These are phyloP conservation scores for Nicotiana attenuata DNA, from an alignment of 257 asterid genomes.

Conservation along the genomic window DNA sequence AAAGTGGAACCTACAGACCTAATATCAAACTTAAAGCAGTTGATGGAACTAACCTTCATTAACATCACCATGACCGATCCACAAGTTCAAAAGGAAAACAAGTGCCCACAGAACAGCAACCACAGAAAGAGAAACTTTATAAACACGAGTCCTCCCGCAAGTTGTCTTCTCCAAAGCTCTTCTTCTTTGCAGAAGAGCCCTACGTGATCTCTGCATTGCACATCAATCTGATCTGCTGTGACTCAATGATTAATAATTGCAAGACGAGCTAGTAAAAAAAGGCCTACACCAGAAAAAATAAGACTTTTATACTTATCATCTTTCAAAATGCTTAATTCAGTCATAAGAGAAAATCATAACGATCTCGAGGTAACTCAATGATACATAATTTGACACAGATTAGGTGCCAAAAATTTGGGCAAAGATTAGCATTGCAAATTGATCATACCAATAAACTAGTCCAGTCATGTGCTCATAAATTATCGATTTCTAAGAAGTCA, in stretches of 20 bases:
- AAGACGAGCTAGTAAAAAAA: background rate
- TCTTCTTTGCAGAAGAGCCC: constrained; percentile 91
- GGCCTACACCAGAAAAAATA: constrained; percentile 13
- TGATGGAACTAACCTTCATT: constrained; percentile 51
- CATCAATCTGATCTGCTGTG: constrained; percentile 53
- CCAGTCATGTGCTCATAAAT: background rate
- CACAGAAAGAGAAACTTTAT: constrained; percentile 62
- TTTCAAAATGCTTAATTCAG: background rate
- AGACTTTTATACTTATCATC: background rate
- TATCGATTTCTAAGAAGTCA: background rate
- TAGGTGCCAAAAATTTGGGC: background rate
- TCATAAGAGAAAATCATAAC: background rate
- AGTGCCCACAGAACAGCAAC: constrained; percentile 64
- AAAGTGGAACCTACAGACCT: background rate
- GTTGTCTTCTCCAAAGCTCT: constrained; percentile 61
- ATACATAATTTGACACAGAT: background rate
- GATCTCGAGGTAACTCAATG: background rate
- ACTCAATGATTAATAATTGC: constrained; percentile 6
- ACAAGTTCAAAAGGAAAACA: constrained; percentile 63
- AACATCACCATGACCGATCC: constrained; percentile 72
- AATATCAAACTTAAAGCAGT: background rate
- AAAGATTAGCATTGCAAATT: background rate
- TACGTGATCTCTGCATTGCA: constrained; percentile 91
- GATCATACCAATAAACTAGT: background rate
- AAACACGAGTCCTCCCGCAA: constrained; percentile 44